phyloP scores from a whole-genome alignment of 768 basidiomycete species.

The Lactarius evosmus region DNA sequence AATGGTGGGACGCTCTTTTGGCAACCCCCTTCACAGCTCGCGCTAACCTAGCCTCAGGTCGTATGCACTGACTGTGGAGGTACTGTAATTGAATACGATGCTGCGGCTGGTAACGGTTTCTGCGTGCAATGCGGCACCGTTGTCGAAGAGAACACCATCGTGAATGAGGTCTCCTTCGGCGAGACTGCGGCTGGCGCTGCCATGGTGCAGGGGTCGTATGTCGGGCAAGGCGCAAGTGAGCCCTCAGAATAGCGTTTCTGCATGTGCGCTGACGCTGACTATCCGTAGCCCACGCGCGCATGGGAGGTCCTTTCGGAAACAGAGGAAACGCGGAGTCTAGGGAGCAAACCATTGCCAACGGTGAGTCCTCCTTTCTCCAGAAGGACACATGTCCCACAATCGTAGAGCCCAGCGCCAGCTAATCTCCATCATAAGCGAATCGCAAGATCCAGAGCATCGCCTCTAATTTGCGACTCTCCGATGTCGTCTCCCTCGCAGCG shows the following conservation, averaged over 20 bases:
- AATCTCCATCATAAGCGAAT: slow-evolving; percentile 50
- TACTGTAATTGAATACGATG: slow-evolving; percentile 81
- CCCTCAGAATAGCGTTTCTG: slow-evolving; percentile 24
- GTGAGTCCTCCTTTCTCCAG: slow-evolving; percentile 41
- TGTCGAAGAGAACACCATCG: slow-evolving; percentile 89
- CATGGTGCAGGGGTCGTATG: slow-evolving; percentile 92
- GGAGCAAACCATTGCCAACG: slow-evolving; percentile 89
- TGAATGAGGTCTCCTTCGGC: slow-evolving; percentile 93
- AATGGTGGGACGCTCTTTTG: slow-evolving; percentile 10
- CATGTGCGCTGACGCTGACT: background rate
- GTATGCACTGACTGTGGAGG: slow-evolving; percentile 77
- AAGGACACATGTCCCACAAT: background rate
- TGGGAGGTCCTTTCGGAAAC: slow-evolving; percentile 80
- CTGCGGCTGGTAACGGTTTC: slow-evolving; percentile 80
- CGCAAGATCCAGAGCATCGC: slow-evolving; percentile 83
- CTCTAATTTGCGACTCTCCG: slow-evolving; percentile 70
- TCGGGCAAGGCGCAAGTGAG: slow-evolving; percentile 88
- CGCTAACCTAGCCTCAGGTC: slow-evolving; percentile 35
- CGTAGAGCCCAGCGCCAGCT: background rate
- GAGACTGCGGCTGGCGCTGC: slow-evolving; percentile 90
- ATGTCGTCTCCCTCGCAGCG: slow-evolving; percentile 76
- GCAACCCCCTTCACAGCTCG: background rate
- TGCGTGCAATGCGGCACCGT: slow-evolving; percentile 87
- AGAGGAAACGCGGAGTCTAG: slow-evolving; percentile 76
- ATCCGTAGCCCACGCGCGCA: slow-evolving; percentile 67